Evolutionary conservation across 345 rosid species (phyloP).

Genomic region (Syzygium grande): DNA sequence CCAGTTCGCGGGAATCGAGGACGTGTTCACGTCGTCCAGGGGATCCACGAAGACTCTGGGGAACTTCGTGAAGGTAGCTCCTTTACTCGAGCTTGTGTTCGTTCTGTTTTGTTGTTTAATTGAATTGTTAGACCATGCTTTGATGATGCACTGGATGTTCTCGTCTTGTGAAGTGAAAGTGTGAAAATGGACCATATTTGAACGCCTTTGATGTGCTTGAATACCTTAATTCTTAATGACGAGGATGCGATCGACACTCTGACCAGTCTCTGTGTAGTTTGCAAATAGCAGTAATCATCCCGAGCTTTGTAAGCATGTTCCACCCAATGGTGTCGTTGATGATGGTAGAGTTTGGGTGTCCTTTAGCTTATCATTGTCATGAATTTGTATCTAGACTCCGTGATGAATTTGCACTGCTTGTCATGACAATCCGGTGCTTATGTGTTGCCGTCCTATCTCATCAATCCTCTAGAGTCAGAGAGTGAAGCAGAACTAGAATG

Average conservation of each 20-base stretch:
- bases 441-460: neutral
- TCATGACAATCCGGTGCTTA: neutral
- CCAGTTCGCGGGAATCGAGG: conserved; percentile 77
- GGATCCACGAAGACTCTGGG: conserved; percentile 81
- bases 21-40: conserved; percentile 78
- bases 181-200: neutral
- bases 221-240: neutral
- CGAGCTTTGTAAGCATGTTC: neutral
- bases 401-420: neutral
- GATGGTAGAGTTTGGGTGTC: neutral
- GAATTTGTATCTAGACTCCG: neutral
- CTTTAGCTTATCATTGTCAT: neutral
- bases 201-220: neutral
- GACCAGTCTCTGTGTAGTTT: neutral
- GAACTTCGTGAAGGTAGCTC: conserved; percentile 67
- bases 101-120: neutral
- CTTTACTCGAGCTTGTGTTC: neutral
- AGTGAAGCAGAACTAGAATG: neutral
- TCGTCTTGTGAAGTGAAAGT: neutral
- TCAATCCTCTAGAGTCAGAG: neutral
- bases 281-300: neutral
- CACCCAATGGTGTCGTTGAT: neutral
- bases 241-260: neutral
- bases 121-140: neutral
- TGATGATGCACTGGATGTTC: neutral